Base-by-base conservation (phyloP, 768 basidiomycete species). In the Naganishia kalamii region DNA sequence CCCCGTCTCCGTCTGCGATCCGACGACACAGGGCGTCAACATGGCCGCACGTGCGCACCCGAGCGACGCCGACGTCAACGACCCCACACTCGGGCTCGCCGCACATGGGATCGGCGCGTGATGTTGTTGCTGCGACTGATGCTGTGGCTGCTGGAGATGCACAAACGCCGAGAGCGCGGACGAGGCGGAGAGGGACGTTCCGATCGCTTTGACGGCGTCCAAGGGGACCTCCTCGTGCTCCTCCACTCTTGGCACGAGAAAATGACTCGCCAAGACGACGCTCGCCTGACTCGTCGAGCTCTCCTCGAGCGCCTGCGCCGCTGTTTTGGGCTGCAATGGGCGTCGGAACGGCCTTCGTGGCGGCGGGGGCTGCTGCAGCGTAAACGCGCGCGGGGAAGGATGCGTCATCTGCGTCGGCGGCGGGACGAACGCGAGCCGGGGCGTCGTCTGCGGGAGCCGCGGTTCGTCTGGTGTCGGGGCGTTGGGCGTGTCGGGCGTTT, bases 381-480 rank as follows among this genome's bases (percentile, higher is more conserved):
- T 44, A 19, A 61, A 61, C 35, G 41, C 60, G 43, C 25, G 21
- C 25, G 35, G 13, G 32, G n/a, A 37, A 23, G 21, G 54, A 30
- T 54, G 1, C 27, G n/a, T 32, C 6, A 4, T 32, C n/a, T 19
- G 25, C 27, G 32, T 40, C 17, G 43, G 41, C 3, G 25, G 29
- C 5, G 60, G 60, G 23, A 61, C 8, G 27, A 61, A 61, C 4
- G 60, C 60, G 10, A 61, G 29, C 2, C 35, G 41, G 60, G 60
- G 60, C 4, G 60, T 61, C 4, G 40, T 33, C 12, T 29, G 33
- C 60, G 60, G 60, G 60, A 12, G 54, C 27, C 33, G 35, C 40
- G 54, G 6, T n/a, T n/a, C n/a, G 49, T 8, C 21, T 29, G 47
- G 19, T 8, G 21, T 51, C 11, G 23, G 8, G 13, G 27, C 11